phyloP scores from a whole-genome alignment of 257 asterid species.

The Solanum bulbocastanum region DNA sequence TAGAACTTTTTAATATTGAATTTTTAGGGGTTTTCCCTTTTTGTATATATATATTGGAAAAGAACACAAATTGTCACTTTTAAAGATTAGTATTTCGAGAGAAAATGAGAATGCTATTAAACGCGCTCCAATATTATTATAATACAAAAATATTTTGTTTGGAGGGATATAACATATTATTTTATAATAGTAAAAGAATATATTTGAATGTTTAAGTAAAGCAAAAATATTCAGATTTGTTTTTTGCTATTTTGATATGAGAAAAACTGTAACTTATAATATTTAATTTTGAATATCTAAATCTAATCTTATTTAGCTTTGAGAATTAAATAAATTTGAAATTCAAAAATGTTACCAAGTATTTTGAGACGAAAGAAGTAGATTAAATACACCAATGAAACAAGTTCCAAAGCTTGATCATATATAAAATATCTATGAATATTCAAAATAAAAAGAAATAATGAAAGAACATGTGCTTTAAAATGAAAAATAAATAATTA shows the following conservation, averaged over 20 bases:
- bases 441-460: neutral
- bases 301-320: neutral
- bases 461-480: neutral
- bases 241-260: neutral
- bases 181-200: neutral
- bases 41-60: neutral
- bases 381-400: neutral
- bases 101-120: neutral
- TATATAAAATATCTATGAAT: neutral
- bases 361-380: neutral
- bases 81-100: neutral
- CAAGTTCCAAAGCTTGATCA: neutral
- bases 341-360: neutral
- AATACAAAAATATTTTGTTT: neutral
- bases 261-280: rapidly evolving
- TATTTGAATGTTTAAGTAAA: neutral
- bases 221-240: too few relatives aligned
- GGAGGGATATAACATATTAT: neutral
- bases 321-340: neutral
- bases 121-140: too few relatives aligned
- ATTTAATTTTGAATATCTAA: neutral
- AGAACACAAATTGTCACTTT: neutral
- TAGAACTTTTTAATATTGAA: neutral
- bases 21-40: neutral
- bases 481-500: neutral